Evolutionary conservation across 305 asterid genomes (phyloP).

Genomic region (Coffea humblotiana): DNA sequence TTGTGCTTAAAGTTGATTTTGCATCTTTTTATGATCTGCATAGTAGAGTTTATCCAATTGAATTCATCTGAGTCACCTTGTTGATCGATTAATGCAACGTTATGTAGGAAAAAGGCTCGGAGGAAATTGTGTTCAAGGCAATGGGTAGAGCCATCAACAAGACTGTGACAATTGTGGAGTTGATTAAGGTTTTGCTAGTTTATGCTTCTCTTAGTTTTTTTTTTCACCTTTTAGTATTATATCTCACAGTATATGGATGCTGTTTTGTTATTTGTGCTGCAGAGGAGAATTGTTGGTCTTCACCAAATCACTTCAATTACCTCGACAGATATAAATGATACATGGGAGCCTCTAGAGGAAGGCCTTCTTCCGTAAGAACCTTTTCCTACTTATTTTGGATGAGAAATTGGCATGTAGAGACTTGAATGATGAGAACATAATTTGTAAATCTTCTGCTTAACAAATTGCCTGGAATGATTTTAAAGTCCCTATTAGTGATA

Average conservation of each 20-base stretch:
- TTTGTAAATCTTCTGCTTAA: conserved; percentile 3
- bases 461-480: neutral
- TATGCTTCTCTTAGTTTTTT: neutral
- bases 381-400: conserved; percentile 13
- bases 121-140: conserved; percentile 65
- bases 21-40: neutral
- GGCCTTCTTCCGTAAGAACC: conserved; percentile 89
- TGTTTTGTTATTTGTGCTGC: conserved; percentile 10
- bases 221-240: neutral
- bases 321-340: conserved; percentile 91
- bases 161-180: conserved; percentile 65
- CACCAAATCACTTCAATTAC: conserved; percentile 87
- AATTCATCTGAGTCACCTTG: neutral
- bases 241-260: conserved; percentile 26
- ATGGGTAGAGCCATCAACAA: conserved; percentile 87
- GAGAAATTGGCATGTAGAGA: neutral
- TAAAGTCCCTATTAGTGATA: conserved; percentile 14
- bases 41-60: neutral
- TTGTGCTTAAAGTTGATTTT: neutral
- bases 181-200: conserved; percentile 47
- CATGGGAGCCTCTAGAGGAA: conserved; percentile 99
- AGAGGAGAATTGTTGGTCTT: conserved; percentile 97
- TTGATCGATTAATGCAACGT: conserved; percentile 12
- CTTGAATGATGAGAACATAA: neutral
- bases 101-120: conserved; percentile 63